Evolutionary conservation across 352 stramenopile species (phyloP).

Genomic region (Blastocystis sp.): DNA sequence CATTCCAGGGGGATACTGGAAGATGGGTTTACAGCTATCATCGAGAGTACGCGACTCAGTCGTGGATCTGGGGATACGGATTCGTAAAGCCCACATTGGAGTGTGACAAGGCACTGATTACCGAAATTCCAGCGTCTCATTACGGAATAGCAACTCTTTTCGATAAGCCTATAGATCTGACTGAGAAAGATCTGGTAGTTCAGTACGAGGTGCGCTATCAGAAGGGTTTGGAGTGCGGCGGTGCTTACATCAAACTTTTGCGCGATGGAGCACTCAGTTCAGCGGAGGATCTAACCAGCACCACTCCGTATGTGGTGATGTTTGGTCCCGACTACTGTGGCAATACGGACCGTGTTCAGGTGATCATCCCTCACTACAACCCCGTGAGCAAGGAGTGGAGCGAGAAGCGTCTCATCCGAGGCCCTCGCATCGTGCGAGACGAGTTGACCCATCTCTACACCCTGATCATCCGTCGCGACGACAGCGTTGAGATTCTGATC

Average conservation of each 20-base stretch:
- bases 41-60: not conserved
- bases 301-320: slow-evolving; percentile 85
- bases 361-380: slow-evolving; percentile 88
- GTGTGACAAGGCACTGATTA: slow-evolving; percentile 46
- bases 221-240: slow-evolving; percentile 80
- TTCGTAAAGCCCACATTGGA: slow-evolving; percentile 14
- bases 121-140: not conserved
- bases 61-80: slow-evolving; percentile 31
- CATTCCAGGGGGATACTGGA: slow-evolving; percentile 24
- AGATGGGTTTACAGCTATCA: slow-evolving; percentile 35
- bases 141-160: slow-evolving; percentile 33
- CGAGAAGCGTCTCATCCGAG: slow-evolving; percentile 82
- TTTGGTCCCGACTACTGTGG: slow-evolving; percentile 89
- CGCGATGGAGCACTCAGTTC: slow-evolving; percentile 66
- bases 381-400: slow-evolving; percentile 80
- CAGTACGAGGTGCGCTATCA: slow-evolving; percentile 88
- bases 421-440: slow-evolving; percentile 72
- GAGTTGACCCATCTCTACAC: slow-evolving; percentile 83
- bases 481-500: slow-evolving; percentile 82
- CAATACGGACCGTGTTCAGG: slow-evolving; percentile 81
- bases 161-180: slow-evolving; percentile 4
- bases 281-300: slow-evolving; percentile 69
- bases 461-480: slow-evolving; percentile 72
- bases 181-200: slow-evolving; percentile 74
- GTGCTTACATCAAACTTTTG: slow-evolving; percentile 86